These are phyloP conservation scores for Brettanomyces custersianus DNA, from an alignment of 805 yeast species.

Conservation along the genomic window DNA sequence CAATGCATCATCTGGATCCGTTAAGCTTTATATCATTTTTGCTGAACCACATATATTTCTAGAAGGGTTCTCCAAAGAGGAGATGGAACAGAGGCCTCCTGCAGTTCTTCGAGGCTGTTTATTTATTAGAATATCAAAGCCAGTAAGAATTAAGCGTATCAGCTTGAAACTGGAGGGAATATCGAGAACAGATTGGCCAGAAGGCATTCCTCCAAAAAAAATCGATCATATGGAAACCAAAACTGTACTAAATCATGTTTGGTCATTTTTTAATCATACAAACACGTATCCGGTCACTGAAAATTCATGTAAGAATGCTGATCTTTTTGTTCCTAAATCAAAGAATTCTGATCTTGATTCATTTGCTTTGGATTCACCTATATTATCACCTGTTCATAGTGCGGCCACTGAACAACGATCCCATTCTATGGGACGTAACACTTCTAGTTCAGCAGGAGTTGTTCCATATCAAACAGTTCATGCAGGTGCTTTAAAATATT, in stretches of 20 bases:
- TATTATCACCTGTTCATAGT: constrained; percentile 20
- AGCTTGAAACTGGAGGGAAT: constrained; percentile 54
- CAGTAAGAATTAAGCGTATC: constrained; percentile 61
- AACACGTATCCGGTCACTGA: constrained; percentile 18
- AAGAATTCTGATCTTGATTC: constrained; percentile 23
- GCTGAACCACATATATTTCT: constrained; percentile 76
- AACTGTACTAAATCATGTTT: constrained; percentile 66
- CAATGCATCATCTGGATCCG: constrained; percentile 48
- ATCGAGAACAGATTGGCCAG: constrained; percentile 91
- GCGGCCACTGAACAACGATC: constrained; percentile 18
- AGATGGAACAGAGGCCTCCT: constrained; percentile 61
- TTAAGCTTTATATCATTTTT: constrained; percentile 63
- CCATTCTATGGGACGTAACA: constrained; percentile 19
- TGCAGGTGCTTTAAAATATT: background rate
- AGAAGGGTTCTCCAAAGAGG: constrained; percentile 69
- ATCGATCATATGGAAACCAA: constrained; percentile 54
- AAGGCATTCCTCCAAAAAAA: constrained; percentile 91
- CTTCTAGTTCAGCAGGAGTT: constrained; percentile 8
- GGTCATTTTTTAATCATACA: constrained; percentile 71
- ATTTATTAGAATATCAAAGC: constrained; percentile 58
- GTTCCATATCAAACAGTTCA: too few relatives aligned
- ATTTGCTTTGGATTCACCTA: constrained; percentile 27
- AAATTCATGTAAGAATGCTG: constrained; percentile 38
- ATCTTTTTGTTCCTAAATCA: constrained; percentile 28
- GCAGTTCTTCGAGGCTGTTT: constrained; percentile 75